A percentile compares a stretch with the other conserved stretches of the same genome.
Conservation (phyloP, 176 grass and related monocot species). For the Urochloa ruziziensis region DNA sequence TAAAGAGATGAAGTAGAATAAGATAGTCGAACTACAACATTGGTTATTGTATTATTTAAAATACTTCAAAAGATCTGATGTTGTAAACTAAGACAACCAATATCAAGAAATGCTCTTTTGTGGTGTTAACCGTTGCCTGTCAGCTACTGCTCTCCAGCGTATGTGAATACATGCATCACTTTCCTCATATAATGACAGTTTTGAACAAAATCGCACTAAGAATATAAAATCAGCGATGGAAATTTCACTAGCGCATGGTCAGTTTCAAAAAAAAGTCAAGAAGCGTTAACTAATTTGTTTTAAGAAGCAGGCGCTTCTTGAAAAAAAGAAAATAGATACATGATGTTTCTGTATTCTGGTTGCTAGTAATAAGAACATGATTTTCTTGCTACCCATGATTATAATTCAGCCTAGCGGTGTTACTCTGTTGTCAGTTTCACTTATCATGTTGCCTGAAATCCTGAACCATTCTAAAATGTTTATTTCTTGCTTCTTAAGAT, state of each 20-base stretch:
- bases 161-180: not conserved
- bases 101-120: not conserved
- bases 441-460: not conserved
- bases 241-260: not conserved
- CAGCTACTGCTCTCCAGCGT: not conserved
- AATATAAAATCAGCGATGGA: not conserved
- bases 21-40: not conserved
- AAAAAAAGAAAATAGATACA: not conserved
- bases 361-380: conserved; percentile 4
- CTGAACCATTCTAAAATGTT: not conserved
- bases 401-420: not conserved
- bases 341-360: not conserved
- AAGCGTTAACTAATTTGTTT: not conserved
- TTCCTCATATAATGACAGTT: not conserved
- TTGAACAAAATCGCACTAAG: not conserved
- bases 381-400: not conserved
- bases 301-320: not conserved
- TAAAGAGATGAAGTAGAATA: not conserved
- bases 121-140: not conserved
- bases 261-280: not conserved
- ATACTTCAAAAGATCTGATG: not conserved
- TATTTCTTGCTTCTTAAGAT: conserved; percentile 15
- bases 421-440: not conserved
- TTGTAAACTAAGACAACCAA: not conserved
- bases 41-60: not conserved